phyloP scores from a whole-genome alignment of 495 filamentous ascomycete species.

The Rusavskia elegans region DNA sequence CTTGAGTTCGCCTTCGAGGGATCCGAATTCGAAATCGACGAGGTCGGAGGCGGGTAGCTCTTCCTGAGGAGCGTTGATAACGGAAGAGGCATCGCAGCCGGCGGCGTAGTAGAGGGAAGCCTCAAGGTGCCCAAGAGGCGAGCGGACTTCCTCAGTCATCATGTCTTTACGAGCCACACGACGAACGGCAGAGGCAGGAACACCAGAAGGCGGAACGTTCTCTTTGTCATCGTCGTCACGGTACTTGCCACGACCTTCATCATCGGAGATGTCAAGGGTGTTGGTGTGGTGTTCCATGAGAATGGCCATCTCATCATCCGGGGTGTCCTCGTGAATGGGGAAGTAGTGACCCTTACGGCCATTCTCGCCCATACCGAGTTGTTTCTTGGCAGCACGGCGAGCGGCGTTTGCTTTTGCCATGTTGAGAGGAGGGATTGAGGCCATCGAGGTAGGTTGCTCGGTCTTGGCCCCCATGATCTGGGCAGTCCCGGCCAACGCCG shows the following conservation, averaged over 20 bases:
- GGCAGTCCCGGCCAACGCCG: slow-evolving; percentile 43
- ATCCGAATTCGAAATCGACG: neutral
- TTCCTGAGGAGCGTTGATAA: slow-evolving; percentile 41
- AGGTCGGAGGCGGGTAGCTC: neutral
- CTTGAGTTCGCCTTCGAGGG: neutral
- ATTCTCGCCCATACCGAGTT: slow-evolving; percentile 4
- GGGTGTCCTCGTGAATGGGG: slow-evolving; percentile 85
- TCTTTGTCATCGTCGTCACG: slow-evolving; percentile 40
- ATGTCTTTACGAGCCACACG: slow-evolving; percentile 17
- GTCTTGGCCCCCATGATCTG: too few species aligned
- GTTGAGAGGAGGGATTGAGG: too few species aligned
- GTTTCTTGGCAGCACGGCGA: too few species aligned
- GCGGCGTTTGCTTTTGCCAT: too few species aligned
- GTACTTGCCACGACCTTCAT: slow-evolving; percentile 26
- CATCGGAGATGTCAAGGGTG: slow-evolving; percentile 68
- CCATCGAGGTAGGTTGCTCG: too few species aligned
- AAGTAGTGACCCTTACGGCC: slow-evolving; percentile 52
- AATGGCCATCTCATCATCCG: slow-evolving; percentile 76
- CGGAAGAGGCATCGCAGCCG: slow-evolving; percentile 45
- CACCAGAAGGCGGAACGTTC: slow-evolving; percentile 55
- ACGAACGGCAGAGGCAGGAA: neutral
- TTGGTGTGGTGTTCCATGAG: slow-evolving; percentile 79
- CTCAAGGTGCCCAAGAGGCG: slow-evolving; percentile 53
- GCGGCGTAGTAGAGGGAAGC: slow-evolving; percentile 57
- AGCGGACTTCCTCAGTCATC: slow-evolving; percentile 41